Base-by-base conservation (phyloP, 2,329 filamentous ascomycete species). In the Cladosporium sp. region DNA sequence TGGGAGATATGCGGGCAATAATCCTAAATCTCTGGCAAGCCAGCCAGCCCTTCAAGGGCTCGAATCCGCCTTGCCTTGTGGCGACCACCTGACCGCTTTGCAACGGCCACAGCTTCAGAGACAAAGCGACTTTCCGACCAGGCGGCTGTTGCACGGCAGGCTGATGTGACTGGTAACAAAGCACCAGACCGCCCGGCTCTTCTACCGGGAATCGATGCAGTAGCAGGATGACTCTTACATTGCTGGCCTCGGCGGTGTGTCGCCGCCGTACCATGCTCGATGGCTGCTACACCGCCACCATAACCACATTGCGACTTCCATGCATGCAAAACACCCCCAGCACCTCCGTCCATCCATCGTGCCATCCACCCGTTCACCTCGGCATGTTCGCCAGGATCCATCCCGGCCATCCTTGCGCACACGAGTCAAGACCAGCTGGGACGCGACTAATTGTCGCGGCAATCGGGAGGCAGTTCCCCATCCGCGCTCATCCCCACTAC, bases 221-320 rank as follows among this genome's bases (percentile, higher is more conserved):
- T 51, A 51, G 48, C 42, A 25, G 42, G 24, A 45, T 45, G 42
- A 45, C 42, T 45, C 42, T 22, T 25, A 51, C 20, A 9, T n/a
- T 10, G 19, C 28, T 34, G 36, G 25, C 24, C 51, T 44, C 52
- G n/a, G 52, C 52, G 52, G 52, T 55, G 52, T 55, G 52, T 44
- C 24, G 25, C 25, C 20, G 25, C 22, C n/a, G 3, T 39, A 34
- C 48, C 22, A 48, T 51, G 12, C 20, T 10, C 48, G 48, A 51
- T 39, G 39, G 51, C 32, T 45, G 40, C 52, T 55, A 47, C 52
- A 55, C 52, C 52, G 52, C 52, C 28, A 35, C 40, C 37, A 35
- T 20, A 22, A 20, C n/a, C n/a, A 13, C 39, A 20, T 42, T 22
- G 22, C 19, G n/a, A 39, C 17, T 3, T 39, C 17, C 13, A 3